Evolutionary conservation across 805 yeast genomes (phyloP), one percentile per base, ranked within the genome.

Genomic region (Wickerhamiella shivajii): DNA sequence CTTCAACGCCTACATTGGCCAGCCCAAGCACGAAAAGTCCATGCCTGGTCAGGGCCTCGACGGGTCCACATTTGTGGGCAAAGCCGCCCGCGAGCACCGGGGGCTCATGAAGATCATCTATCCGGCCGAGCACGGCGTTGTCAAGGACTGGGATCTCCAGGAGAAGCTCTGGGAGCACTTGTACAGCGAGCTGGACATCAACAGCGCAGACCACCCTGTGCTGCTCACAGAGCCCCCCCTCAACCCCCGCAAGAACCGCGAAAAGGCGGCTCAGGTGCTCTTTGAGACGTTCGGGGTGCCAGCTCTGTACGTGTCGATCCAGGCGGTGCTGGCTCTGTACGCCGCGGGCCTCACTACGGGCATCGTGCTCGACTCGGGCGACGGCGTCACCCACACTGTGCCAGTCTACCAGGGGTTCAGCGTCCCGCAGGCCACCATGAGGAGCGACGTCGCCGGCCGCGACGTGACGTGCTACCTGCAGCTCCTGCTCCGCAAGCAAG

Each of bases 311-410:
- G 56, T 77, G 10, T 64, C 75, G 3, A 61, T 77, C 31, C 87
- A 77, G 43, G 87, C 93, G 0, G 84, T 84, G 8, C 59, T 85
- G 24, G 67, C 94, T 3, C 58, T 85, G 24, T 85, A 87, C 56
- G 84, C 96, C 0, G 67, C 80, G 4, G 97, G 96, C 0, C 60
- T 81, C 43, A 85, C 96, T 6, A 84, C 93, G 0, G 97, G 96
- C 1, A 68, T 81, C 24, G 93, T 81, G 3, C 49, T 87, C 9
- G 95, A 85, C 49, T 69, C 77, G n/a, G 96, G 96, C 4, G 96
- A 85, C 53, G 96, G 96, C 4, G 93, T 83, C 17, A 69, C 79
- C 24, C 85, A 79, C 47, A 65, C 78, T 6, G 93, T 83, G 2
- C 95, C 96, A 0, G 81, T 87, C 0, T 87, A 71, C 54, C 84